These are phyloP conservation scores for Coelastrella sp. DNA, from an alignment of 139 green algal genomes.

Conservation along the genomic window DNA sequence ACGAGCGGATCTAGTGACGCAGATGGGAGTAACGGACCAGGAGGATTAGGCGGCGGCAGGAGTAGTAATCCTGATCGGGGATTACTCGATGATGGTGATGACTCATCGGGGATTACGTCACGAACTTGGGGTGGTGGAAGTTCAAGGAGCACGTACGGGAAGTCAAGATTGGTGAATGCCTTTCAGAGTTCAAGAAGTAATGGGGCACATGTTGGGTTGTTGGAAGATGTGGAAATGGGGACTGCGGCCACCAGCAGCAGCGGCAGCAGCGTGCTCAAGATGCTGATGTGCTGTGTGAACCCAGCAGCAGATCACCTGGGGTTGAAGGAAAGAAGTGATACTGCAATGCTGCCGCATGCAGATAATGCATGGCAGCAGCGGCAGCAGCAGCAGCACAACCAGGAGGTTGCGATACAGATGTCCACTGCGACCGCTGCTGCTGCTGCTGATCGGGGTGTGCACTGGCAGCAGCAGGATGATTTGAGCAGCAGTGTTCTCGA, in stretches of 20 bases:
- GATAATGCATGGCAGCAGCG: slow-evolving; percentile 14
- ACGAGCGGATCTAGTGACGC: background rate
- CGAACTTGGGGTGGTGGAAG: background rate
- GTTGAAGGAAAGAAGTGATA: slow-evolving; percentile 11
- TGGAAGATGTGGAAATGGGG: background rate
- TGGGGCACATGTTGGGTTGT: background rate
- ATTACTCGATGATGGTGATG: background rate
- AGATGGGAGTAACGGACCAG: background rate
- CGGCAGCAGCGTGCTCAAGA: too few relatives aligned
- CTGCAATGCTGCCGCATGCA: background rate
- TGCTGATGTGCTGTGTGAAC: background rate
- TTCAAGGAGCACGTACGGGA: background rate
- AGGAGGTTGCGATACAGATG: too few relatives aligned
- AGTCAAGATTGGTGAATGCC: background rate
- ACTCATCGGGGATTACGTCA: background rate
- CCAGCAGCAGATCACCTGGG: background rate
- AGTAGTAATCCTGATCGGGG: background rate
- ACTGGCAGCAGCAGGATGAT: background rate
- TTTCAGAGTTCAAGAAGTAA: background rate
- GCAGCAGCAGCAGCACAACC: background rate
- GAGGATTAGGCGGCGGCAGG: background rate
- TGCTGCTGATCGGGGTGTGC: background rate
- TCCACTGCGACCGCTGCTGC: background rate
- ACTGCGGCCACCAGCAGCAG: slow-evolving; percentile 6
- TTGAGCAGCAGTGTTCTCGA: background rate